Base-by-base conservation (phyloP, 129 eudicot species). In the Centrapalus pauciflorus region DNA sequence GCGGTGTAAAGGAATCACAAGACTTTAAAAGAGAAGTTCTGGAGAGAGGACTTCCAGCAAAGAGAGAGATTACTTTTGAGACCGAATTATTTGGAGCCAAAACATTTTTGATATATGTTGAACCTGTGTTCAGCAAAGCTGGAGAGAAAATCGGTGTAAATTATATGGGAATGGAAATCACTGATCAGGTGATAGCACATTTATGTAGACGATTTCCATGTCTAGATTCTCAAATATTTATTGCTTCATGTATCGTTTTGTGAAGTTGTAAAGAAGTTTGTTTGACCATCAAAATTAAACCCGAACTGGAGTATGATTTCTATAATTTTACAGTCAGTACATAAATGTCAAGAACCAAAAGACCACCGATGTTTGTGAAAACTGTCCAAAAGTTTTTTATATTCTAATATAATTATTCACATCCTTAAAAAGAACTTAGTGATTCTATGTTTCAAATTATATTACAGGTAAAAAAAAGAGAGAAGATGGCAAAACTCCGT, bases 131-230 rank as follows among this genome's bases (percentile, higher is more conserved):
- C 68, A 92, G 88, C 77, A 92, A 85, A 77, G 79, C 80, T 8
- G 98, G 90, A 28, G 96, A 88, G 77, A 85, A 88, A 35, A 77
- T 92, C 23, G 96, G 98, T 57, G 95, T 92, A 4, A 92, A 92
- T 80, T 92, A 87, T 64, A 87, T 92, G 86, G 96, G 96, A 20
- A 92, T 92, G 98, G 98, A 92, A 73, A 85, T 92, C 41, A 92
- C 98, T 23, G 98, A 92, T 81, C 98, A 92, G 98, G 98, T 88
- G 46, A 81, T 40, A 52, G 27, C 54, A 0, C n/a, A 40, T 28
- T 37, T 52, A 16, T 56, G 17, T 46, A 16, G 17, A 8, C 8
- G 20, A 20, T 4, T 11, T 3, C 51, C 52, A 37, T 61, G 52
- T 3, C 49, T 64, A 35, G 17, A 48, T 20, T 13, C n/a, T n/a